phyloP scores from a whole-genome alignment of 139 green algal species.

The Coelastrella sp. region DNA sequence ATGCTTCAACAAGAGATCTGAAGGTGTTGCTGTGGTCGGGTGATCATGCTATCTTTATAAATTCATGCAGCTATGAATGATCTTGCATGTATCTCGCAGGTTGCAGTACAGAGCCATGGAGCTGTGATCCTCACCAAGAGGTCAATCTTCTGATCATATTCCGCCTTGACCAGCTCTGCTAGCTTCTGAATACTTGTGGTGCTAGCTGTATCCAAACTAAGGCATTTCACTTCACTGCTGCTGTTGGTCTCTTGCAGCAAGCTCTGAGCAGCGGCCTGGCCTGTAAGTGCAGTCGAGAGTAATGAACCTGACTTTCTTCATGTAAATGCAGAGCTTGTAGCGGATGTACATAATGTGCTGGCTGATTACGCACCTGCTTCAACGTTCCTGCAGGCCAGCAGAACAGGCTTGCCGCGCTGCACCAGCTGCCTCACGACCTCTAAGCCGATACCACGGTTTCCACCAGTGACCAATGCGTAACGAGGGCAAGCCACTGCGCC shows the following conservation, averaged over 20 bases:
- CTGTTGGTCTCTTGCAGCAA: background rate
- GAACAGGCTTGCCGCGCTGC: background rate
- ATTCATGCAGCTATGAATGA: too few species aligned
- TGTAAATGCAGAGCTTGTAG: too few species aligned
- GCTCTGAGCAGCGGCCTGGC: slow-evolving; percentile 15
- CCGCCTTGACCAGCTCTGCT: background rate
- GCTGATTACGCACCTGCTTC: background rate
- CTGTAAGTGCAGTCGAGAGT: background rate
- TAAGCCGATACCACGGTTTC: slow-evolving; percentile 26
- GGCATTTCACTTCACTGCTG: background rate
- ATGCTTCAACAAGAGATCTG: too few species aligned
- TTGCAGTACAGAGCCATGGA: too few species aligned
- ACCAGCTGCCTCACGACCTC: slow-evolving; percentile 33
- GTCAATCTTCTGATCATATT: slow-evolving; percentile 45
- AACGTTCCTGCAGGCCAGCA: slow-evolving; percentile 21
- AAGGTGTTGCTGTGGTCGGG: too few species aligned
- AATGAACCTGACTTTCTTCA: too few species aligned
- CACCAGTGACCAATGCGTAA: slow-evolving; percentile 27
- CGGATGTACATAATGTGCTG: too few species aligned
- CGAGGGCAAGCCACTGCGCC: background rate
- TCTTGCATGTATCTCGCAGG: too few species aligned
- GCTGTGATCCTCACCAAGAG: slow-evolving; percentile 8
- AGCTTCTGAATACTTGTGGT: slow-evolving; percentile 13
- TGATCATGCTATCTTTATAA: too few species aligned
- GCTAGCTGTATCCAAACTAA: slow-evolving; percentile 4